These are phyloP conservation scores for Rutstroemia sp. DNA, from an alignment of 2,329 filamentous ascomycete species.

Conservation along the genomic window DNA sequence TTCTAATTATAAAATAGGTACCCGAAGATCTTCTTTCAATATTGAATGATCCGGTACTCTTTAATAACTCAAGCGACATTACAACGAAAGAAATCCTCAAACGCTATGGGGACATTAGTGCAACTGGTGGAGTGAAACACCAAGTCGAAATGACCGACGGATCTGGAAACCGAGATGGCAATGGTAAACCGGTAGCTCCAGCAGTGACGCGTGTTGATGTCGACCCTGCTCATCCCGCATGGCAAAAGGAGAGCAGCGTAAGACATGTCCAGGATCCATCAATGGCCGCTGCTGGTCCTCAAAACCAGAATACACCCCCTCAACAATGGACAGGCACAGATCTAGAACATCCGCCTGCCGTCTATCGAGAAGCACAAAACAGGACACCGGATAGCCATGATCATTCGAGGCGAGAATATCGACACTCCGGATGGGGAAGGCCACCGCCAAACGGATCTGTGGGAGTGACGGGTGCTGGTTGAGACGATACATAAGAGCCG, in stretches of 20 bases:
- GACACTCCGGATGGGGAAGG: conserved; percentile 29
- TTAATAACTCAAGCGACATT: conserved; percentile 75
- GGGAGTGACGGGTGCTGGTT: conserved; percentile 26
- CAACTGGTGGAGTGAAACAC: conserved; percentile 45
- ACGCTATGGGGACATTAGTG: conserved; percentile 72
- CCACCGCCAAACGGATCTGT: conserved; percentile 29
- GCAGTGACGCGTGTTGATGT: conserved; percentile 69
- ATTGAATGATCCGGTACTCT: conserved; percentile 73
- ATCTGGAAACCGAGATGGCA: conserved; percentile 43
- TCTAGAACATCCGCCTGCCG: conserved; percentile 19
- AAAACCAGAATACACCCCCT: conserved; percentile 42
- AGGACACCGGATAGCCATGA: conserved; percentile 29
- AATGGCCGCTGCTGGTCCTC: conserved; percentile 30
- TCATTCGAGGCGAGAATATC: conserved; percentile 23
- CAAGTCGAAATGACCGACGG: conserved; percentile 50
- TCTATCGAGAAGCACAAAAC: conserved; percentile 23
- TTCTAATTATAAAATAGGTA: conserved; percentile 50
- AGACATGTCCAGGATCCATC: conserved; percentile 64
- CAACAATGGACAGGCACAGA: conserved; percentile 37
- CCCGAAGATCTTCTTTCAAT: conserved; percentile 86
- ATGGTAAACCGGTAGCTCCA: conserved; percentile 39
- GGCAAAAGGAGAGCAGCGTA: conserved; percentile 78
- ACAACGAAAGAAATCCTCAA: conserved; percentile 97
- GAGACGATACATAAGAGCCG: neutral
- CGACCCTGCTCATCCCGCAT: conserved; percentile 69